phyloP scores from a whole-genome alignment of 495 filamentous ascomycete genomes.

The Hyaloscypha finlandica region DNA sequence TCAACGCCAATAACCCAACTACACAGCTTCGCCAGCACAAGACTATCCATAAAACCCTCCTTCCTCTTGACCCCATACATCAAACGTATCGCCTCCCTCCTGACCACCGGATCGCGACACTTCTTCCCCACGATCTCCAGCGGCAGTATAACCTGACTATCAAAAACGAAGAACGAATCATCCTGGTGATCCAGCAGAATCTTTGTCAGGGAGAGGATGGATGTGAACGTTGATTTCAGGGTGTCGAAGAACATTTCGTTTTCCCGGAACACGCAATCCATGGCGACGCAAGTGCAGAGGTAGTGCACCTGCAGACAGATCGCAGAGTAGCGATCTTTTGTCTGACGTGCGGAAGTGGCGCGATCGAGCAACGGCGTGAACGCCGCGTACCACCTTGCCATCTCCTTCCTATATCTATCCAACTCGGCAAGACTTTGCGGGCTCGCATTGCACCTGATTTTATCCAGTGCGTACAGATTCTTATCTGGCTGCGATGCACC shows the following conservation, averaged over 20 bases:
- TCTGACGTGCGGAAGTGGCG: neutral
- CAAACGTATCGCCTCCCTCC: neutral
- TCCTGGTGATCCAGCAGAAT: neutral
- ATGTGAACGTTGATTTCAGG: neutral
- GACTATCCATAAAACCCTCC: neutral
- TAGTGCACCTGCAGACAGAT: neutral
- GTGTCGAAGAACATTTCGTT: neutral
- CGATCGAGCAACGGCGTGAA: neutral
- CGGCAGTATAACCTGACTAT: neutral
- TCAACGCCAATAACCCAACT: neutral
- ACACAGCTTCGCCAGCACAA: neutral
- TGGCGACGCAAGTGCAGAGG: neutral
- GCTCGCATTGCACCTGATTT: neutral
- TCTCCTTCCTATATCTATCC: neutral
- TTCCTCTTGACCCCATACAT: neutral
- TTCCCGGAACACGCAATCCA: neutral
- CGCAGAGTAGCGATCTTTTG: neutral
- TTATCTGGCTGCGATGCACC: neutral
- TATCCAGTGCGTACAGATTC: neutral
- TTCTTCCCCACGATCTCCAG: neutral
- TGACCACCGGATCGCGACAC: neutral
- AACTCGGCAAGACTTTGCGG: neutral
- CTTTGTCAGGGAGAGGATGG: neutral
- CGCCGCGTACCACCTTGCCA: neutral
- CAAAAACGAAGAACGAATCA: neutral